These are phyloP conservation scores for Suhomyces maxii DNA, from an alignment of 1,139 yeast genomes.

Conservation along the genomic window DNA sequence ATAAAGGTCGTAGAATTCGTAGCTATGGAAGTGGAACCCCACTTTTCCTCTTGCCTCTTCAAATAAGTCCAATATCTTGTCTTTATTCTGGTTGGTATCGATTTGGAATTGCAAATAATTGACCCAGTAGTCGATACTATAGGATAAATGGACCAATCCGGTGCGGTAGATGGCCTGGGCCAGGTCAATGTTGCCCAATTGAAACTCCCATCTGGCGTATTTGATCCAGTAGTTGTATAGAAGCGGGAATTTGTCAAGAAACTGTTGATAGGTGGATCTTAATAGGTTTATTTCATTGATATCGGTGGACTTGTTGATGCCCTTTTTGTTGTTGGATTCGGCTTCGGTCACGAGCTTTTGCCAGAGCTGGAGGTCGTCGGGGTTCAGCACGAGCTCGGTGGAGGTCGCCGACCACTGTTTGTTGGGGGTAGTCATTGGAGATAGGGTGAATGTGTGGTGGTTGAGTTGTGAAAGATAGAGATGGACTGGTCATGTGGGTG, in stretches of 20 bases:
- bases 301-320: constrained; percentile 48
- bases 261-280: constrained; percentile 52
- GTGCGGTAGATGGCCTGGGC: constrained; percentile 53
- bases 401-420: constrained; percentile 25
- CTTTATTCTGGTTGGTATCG: constrained; percentile 35
- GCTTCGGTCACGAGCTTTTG: constrained; percentile 42
- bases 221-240: constrained; percentile 79
- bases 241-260: constrained; percentile 65
- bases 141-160: constrained; percentile 53
- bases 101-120: constrained; percentile 59
- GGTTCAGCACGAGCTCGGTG: constrained; percentile 34
- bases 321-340: constrained; percentile 29
- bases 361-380: constrained; percentile 53
- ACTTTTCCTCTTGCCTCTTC: constrained; percentile 61
- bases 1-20: constrained; percentile 75
- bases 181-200: constrained; percentile 52
- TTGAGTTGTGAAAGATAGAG: not conserved
- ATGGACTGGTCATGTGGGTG: not conserved
- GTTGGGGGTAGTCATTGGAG: constrained; percentile 8
- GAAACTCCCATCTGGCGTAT: constrained; percentile 68
- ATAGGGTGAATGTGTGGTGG: not conserved
- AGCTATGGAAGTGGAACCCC: constrained; percentile 74
- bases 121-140: constrained; percentile 73
- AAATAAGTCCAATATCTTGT: constrained; percentile 46
- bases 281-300: constrained; percentile 40